Evolutionary conservation across 129 eudicot genomes (phyloP).

Genomic region (Arctium lappa): DNA sequence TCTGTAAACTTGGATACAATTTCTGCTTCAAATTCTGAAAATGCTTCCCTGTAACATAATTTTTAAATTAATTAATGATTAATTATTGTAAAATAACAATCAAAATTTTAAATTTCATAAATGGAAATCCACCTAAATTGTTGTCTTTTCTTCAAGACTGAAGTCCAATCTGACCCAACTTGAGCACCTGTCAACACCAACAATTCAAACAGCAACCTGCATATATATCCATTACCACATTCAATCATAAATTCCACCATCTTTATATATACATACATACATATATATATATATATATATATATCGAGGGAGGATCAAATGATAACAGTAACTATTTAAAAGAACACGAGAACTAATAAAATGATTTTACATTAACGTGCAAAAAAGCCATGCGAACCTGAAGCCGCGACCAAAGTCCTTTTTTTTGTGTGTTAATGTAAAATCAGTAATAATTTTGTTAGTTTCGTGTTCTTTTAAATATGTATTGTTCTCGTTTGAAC

Average conservation of each 20-base stretch:
- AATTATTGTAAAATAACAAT: neutral
- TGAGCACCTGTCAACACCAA: conserved; percentile 76
- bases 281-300: neutral
- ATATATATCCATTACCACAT: neutral
- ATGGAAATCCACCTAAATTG: conserved; percentile 39
- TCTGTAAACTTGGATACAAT: conserved; percentile 55
- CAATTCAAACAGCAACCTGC: conserved; percentile 74
- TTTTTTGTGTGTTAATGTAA: too few relatives aligned
- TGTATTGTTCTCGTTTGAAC: too few relatives aligned
- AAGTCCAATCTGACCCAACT: conserved; percentile 92
- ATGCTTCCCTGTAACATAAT: conserved; percentile 55
- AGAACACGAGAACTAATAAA: too few relatives aligned
- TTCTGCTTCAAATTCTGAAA: conserved; percentile 74
- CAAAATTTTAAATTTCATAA: neutral
- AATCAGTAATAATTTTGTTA: too few relatives aligned
- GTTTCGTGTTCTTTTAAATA: too few relatives aligned
- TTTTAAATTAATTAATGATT: neutral
- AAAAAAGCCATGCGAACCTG: too few relatives aligned
- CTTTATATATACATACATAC: neutral
- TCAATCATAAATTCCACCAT: neutral
- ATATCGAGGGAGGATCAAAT: too few relatives aligned
- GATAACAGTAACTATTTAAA: too few relatives aligned
- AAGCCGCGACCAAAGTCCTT: too few relatives aligned
- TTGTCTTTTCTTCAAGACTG: conserved; percentile 69
- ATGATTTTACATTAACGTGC: too few relatives aligned